Conservation (phyloP, 1,139 yeast genomes). For the Hansenula anomala region DNA sequence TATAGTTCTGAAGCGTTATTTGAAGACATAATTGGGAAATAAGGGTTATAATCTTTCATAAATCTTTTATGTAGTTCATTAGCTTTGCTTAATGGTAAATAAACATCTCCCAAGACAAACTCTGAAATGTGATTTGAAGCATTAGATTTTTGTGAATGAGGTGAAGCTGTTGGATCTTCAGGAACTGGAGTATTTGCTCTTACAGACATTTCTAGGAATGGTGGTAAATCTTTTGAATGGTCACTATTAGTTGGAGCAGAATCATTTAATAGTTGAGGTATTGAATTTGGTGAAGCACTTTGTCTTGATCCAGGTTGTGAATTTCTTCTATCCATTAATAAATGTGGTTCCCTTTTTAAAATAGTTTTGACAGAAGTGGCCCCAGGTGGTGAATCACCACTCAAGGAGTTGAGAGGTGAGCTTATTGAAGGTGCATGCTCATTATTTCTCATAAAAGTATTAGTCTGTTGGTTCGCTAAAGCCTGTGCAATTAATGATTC, state of each 20-base stretch:
- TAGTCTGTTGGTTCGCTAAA: slow-evolving; percentile 28
- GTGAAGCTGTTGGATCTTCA: slow-evolving; percentile 16
- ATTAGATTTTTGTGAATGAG: slow-evolving; percentile 22
- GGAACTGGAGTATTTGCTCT: slow-evolving; percentile 24
- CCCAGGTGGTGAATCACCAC: slow-evolving; percentile 7
- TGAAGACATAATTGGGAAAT: slow-evolving; percentile 73
- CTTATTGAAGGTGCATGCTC: slow-evolving; percentile 15
- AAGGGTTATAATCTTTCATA: slow-evolving; percentile 64
- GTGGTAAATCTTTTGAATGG: slow-evolving; percentile 27
- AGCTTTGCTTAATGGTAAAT: slow-evolving; percentile 62
- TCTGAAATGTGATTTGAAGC: slow-evolving; percentile 41
- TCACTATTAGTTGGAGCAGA: slow-evolving; percentile 31
- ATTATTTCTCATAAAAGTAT: slow-evolving; percentile 28
- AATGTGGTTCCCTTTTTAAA: slow-evolving; percentile 30
- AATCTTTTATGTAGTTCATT: slow-evolving; percentile 67
- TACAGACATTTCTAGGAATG: slow-evolving; percentile 29
- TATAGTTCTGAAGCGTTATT: slow-evolving; percentile 72
- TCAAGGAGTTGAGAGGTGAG: slow-evolving; percentile 15
- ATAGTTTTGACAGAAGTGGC: slow-evolving; percentile 24
- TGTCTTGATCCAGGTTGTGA: slow-evolving; percentile 20
- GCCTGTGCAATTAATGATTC: slow-evolving; percentile 66
- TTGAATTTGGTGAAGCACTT: slow-evolving; percentile 18
- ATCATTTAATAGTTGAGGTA: slow-evolving; percentile 33
- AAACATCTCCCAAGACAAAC: slow-evolving; percentile 71
- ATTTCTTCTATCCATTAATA: slow-evolving; percentile 24